Conservation (phyloP, 306 rosid genomes). For the Medicago ruthenica region DNA sequence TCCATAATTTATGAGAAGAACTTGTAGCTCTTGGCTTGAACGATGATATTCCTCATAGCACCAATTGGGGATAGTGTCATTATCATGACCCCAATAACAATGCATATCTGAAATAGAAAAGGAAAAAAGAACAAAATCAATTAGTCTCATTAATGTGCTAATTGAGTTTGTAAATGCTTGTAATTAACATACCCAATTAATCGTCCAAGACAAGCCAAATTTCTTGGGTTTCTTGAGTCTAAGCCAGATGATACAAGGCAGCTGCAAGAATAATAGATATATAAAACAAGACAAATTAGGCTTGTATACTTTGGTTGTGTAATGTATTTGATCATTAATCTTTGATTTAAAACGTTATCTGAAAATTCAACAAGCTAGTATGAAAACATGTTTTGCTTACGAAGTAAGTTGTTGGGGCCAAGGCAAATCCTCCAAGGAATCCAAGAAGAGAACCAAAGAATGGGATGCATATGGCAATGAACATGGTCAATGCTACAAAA, state of each 20-base stretch:
- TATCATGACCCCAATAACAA: slow-evolving; percentile 56
- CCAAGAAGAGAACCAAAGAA: slow-evolving; percentile 92
- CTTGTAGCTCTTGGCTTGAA: slow-evolving; percentile 56
- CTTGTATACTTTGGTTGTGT: neutral
- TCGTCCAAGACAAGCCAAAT: slow-evolving; percentile 66
- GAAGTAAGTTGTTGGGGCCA: slow-evolving; percentile 79
- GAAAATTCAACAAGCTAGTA: neutral
- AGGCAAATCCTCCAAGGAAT: slow-evolving; percentile 87
- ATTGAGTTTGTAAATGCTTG: neutral
- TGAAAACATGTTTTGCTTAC: slow-evolving; percentile 46
- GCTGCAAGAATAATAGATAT: slow-evolving; percentile 49
- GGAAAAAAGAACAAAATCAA: slow-evolving; percentile 3
- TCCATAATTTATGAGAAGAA: slow-evolving; percentile 67
- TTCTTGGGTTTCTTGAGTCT: slow-evolving; percentile 59
- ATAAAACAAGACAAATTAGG: neutral
- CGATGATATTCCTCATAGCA: slow-evolving; percentile 62
- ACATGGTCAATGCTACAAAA: slow-evolving; percentile 64
- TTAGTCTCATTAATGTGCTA: neutral
- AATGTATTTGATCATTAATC: neutral
- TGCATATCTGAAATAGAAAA: slow-evolving; percentile 55
- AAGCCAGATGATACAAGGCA: slow-evolving; percentile 91
- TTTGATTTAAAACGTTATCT: neutral
- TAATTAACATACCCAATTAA: slow-evolving; percentile 65
- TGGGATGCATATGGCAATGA: slow-evolving; percentile 67
- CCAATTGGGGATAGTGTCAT: slow-evolving; percentile 84